These are phyloP conservation scores for Alternaria burnsii DNA, from an alignment of 2,329 filamentous ascomycete species.

Conservation along the genomic window DNA sequence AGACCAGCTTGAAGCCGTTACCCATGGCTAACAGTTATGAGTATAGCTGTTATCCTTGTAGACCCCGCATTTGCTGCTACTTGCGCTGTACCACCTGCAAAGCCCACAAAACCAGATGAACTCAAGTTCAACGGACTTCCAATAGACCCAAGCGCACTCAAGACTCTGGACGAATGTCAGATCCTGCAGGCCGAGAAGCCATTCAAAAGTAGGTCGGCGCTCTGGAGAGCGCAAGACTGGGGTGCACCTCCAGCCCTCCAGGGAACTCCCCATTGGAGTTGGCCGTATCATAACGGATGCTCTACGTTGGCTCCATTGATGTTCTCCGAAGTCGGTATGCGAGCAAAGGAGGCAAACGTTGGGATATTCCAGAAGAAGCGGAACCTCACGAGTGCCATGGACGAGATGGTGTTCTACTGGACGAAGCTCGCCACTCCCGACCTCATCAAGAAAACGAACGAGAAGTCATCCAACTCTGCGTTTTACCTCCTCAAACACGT, in stretches of 20 bases:
- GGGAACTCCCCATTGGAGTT: neutral
- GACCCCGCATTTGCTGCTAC: too few relatives aligned
- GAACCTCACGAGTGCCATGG: neutral
- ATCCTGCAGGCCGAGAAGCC: neutral
- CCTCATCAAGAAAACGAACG: neutral
- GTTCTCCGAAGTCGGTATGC: neutral
- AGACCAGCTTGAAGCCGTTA: too few relatives aligned
- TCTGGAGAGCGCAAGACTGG: neutral
- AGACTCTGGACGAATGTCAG: neutral
- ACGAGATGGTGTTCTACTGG: neutral
- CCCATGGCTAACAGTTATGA: too few relatives aligned
- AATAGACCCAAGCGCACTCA: neutral
- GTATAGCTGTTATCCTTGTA: too few relatives aligned
- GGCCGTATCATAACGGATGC: neutral
- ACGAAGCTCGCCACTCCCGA: neutral
- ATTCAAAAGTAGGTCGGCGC: neutral
- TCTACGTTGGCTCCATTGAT: neutral
- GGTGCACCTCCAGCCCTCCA: neutral
- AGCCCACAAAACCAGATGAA: accelerated
- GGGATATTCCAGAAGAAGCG: neutral
- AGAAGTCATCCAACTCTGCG: slow-evolving; percentile 3
- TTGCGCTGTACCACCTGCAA: too few relatives aligned
- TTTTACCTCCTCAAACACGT: slow-evolving; percentile 8
- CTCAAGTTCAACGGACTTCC: neutral
- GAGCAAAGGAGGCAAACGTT: neutral